phyloP scores from a whole-genome alignment of 1,284 basidiomycete genomes.

The Trametes pubescens region DNA sequence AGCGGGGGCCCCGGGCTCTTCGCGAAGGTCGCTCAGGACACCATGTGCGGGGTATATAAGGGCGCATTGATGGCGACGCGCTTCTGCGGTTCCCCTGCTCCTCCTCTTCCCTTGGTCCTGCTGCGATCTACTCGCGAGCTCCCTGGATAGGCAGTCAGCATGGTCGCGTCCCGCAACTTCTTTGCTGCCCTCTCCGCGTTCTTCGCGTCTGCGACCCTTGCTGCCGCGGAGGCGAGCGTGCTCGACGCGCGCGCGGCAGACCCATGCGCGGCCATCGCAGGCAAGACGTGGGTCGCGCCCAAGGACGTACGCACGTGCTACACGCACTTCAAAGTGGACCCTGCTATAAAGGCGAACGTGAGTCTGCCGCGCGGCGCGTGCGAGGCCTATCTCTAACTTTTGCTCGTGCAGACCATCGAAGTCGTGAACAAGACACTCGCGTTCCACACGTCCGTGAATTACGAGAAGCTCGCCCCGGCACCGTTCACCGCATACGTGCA shows the following conservation, averaged over 20 bases:
- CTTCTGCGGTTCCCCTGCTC: neutral
- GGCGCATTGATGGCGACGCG: neutral
- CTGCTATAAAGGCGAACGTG: conserved; percentile 56
- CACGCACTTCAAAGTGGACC: conserved; percentile 53
- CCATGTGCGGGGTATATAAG: neutral
- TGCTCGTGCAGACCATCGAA: conserved; percentile 52
- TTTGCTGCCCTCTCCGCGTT: conserved; percentile 23
- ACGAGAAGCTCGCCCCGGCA: conserved; percentile 59
- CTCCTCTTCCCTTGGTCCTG: conserved; percentile 4
- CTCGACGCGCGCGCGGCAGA: conserved; percentile 41
- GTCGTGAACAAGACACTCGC: conserved; percentile 65
- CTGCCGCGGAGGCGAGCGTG: conserved; percentile 12
- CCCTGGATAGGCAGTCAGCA: conserved; percentile 11
- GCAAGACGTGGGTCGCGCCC: conserved; percentile 61
- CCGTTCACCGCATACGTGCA: conserved; percentile 65
- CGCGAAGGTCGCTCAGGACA: neutral
- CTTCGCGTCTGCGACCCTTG: conserved; percentile 20
- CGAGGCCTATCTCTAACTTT: conserved; percentile 10
- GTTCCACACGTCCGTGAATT: conserved; percentile 68
- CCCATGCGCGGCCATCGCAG: conserved; percentile 59
- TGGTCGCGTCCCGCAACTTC: conserved; percentile 28
- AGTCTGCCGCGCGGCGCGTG: conserved; percentile 22
- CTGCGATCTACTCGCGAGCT: conserved; percentile 5
- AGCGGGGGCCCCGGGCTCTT: neutral
- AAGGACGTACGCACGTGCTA: conserved; percentile 59